Conservation (phyloP, 176 grass and related monocot species). For the Leersia perrieri region DNA sequence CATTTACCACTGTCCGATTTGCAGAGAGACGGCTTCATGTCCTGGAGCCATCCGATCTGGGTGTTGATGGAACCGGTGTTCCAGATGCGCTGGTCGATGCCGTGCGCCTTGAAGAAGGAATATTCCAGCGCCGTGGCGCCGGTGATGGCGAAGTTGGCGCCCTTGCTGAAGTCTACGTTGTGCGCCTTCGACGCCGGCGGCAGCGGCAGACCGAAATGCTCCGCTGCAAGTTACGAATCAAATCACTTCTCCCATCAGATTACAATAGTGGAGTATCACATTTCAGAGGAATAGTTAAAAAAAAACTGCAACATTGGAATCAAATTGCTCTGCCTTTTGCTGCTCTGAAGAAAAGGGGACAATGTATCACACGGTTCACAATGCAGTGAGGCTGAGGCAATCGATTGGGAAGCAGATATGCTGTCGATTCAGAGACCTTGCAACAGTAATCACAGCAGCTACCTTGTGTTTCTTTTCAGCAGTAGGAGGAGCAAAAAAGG, state of each 20-base stretch:
- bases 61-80: conserved; percentile 83
- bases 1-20: conserved; percentile 48
- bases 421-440: background rate
- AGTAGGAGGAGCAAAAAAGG: background rate
- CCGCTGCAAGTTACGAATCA: conserved; percentile 35
- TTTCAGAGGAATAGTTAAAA: background rate
- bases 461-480: background rate
- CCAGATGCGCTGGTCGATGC: conserved; percentile 68
- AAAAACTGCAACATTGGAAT: background rate
- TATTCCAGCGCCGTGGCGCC: conserved; percentile 66
- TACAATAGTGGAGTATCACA: no score
- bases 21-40: conserved; percentile 83
- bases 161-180: conserved; percentile 53
- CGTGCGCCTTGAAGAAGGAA: conserved; percentile 71
- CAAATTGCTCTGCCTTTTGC: background rate
- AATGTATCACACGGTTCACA: background rate
- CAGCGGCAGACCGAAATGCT: conserved; percentile 80
- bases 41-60: conserved; percentile 84
- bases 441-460: background rate
- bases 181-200: conserved; percentile 65
- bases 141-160: conserved; percentile 81
- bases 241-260: conserved; percentile 1
- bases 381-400: background rate
- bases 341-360: background rate
- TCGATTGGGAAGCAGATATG: background rate